These are phyloP conservation scores for Globisporangium recalcitrans DNA, from an alignment of 352 stramenopile species.

Conservation along the genomic window DNA sequence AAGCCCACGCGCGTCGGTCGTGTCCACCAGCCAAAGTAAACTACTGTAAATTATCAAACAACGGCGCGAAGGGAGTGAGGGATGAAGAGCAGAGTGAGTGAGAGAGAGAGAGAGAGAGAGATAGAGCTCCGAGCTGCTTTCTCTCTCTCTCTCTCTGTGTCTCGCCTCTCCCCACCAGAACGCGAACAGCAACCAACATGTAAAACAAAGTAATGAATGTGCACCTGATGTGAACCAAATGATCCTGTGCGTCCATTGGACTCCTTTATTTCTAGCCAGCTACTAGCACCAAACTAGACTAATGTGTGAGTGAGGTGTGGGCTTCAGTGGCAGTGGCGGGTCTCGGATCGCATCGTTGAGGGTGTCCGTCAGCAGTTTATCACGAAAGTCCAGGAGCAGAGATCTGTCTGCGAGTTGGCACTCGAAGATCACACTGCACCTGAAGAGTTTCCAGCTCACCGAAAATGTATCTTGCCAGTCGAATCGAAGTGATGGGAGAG, in stretches of 20 bases:
- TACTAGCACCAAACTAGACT: no score
- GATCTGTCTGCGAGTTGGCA: no score
- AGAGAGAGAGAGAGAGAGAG: background rate
- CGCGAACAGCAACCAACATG: background rate
- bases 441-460: no score
- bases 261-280: background rate
- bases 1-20: slow-evolving; percentile 59
- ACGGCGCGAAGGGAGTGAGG: background rate
- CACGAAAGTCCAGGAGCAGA: no score
- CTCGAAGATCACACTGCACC: no score
- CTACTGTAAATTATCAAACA: slow-evolving; percentile 10
- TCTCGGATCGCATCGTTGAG: background rate
- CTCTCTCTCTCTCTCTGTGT: background rate
- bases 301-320: no score
- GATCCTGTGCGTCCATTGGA: background rate
- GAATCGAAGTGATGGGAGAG: background rate
- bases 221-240: background rate
- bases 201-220: slow-evolving; percentile 4
- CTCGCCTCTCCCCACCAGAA: background rate
- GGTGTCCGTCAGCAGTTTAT: background rate
- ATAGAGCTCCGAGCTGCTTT: background rate
- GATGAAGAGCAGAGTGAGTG: background rate
- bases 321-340: no score
- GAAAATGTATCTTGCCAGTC: no score
- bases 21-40: slow-evolving; percentile 65